Base-by-base conservation (phyloP, 1,284 basidiomycete genomes). In the Laetiporus sulphureus region DNA sequence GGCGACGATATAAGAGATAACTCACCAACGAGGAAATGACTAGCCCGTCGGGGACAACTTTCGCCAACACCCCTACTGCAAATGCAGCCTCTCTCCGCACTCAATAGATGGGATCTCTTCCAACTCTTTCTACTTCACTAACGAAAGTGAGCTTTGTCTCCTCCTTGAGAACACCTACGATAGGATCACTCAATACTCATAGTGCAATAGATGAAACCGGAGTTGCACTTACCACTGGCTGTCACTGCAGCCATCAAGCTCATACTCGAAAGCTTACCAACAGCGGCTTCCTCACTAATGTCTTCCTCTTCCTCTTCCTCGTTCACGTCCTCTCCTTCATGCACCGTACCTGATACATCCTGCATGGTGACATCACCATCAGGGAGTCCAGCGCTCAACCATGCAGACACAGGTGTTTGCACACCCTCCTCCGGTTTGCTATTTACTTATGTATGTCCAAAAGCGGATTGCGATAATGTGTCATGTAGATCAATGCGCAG, bases 251-350 rank as follows among this genome's bases (percentile, higher is more conserved):
- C 91, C 64, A 97, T 89, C 43, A 98, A 67, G 58, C 90, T 93
- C 84, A 97, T 91, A 47, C 91, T 92, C 5, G 91, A 89, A 41
- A 95, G 72, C 44, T 91, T 76, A 3, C 93, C 94, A 13, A 94
- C 76, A 2, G 88, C 82, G 11, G 88, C 90, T 58, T 95, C 91
- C 53, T 77, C 71, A 34, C 62, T 65, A 13, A 67, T 60, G 15
- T 66, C 50, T 7, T 50, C 55, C 20, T 47, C 51, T 20, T 38
- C 25, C 23, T 36, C 37, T 21, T 31, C 39, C 24, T 45, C 35
- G 40, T 46, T 24, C 25, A 32, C 36, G 34, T 33, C 27, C 18
- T 40, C 31, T 5, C n/a, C 38, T 36, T 33, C 22, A 16, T 41
- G 29, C 13, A 20, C 37, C 16, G 4, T 44, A 47, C 18, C 15